A percentile compares a stretch with the other conserved stretches of the same genome.
phyloP scores from a whole-genome alignment of 305 asterid genomes.

The Rubia peregrina region DNA sequence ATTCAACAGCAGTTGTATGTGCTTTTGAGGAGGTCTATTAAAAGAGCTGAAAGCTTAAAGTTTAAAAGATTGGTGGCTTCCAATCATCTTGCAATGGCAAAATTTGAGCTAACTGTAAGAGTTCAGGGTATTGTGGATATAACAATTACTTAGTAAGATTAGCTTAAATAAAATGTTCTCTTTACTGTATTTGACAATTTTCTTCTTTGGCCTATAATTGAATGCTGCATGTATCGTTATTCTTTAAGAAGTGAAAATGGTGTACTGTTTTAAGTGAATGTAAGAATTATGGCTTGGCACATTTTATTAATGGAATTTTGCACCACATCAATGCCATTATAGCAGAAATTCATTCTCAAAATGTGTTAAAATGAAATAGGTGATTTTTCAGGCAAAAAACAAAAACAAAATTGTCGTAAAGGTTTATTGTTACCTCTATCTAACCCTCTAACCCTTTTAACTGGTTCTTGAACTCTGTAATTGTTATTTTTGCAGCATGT shows the following conservation, averaged over 20 bases:
- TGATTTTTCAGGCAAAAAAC: neutral
- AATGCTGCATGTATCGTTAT: neutral
- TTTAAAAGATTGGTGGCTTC: slow-evolving; percentile 78
- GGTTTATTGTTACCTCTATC: neutral
- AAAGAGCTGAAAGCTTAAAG: slow-evolving; percentile 80
- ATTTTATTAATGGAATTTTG: neutral
- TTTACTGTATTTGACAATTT: neutral
- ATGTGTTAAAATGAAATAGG: neutral
- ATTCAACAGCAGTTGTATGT: slow-evolving; percentile 84
- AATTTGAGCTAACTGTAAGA: slow-evolving; percentile 68
- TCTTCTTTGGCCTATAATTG: neutral
- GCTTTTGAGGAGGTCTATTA: slow-evolving; percentile 78
- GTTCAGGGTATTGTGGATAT: neutral
- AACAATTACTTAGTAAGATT: neutral
- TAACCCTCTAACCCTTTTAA: neutral
- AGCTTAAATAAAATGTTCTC: neutral
- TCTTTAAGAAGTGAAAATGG: neutral
- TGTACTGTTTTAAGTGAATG: neutral
- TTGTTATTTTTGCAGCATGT: slow-evolving; percentile 59
- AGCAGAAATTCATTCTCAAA: neutral
- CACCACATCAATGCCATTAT: neutral
- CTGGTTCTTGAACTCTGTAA: neutral
- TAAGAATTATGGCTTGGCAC: neutral
- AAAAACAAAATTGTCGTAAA: neutral
- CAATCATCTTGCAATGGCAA: slow-evolving; percentile 82